Base-by-base conservation (phyloP, 345 rosid genomes). In the Kandelia obovata region DNA sequence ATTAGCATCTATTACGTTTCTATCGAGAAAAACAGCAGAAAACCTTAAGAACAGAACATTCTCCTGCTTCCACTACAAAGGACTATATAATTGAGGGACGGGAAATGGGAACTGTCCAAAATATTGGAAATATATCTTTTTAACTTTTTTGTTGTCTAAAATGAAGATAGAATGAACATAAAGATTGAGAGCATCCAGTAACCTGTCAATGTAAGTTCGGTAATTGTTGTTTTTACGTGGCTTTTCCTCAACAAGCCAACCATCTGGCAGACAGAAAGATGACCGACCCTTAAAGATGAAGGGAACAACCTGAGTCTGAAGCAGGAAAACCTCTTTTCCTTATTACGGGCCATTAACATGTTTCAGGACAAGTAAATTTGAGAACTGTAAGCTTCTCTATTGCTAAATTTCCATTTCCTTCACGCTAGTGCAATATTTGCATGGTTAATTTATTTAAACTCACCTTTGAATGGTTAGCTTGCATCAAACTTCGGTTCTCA, bases 241-340 rank as follows among this genome's bases (percentile, higher is more conserved):
- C 66, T 46, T 77, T 68, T 72, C 77, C 69, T 81, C 74, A 32
- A 84, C 79, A 17, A 71, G 31, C 87, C 87, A 84, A 70, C 69
- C 70, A 53, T 68, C 53, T 6, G 82, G 85, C 58, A 81, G 76
- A 43, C 61, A 37, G 31, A 79, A 73, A 9, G 58, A 4, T 25
- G 84, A 62, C 46, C 55, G 5, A 23, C 53, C 58, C 6, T 37
- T 73, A 53, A 51, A 32, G 34, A 53, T 64, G 62, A 15, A 23
- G 30, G 80, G 70, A 58, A 75, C 77, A 59, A 77, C 73, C 64
- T 73, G 78, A 80, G 75, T 64, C 83, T 78, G 78, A 62, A 67
- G 51, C 58, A 63, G 31, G 43, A 61, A 67, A 59, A 71, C 11
- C 19, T 0, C n/a, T 5, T n/a, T 64, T 56, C 34, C 49, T 43